Percentiles rank a stretch among this genome's conserved stretches.
These are phyloP conservation scores for Candida patagonica DNA, from an alignment of 805 yeast species.

Conservation along the genomic window DNA sequence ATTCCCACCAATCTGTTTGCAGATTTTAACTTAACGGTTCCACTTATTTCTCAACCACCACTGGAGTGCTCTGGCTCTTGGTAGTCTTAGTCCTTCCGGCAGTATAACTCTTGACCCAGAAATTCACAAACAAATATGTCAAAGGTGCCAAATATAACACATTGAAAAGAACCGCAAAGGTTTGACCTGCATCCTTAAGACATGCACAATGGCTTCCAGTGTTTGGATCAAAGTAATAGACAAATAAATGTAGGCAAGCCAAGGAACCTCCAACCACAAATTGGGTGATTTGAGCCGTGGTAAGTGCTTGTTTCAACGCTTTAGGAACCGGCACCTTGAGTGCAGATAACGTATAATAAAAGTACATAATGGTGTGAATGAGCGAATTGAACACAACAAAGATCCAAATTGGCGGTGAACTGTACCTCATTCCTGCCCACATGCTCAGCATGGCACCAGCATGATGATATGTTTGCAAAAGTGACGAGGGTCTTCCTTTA, in stretches of 20 bases:
- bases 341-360: conserved; percentile 54
- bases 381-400: conserved; percentile 74
- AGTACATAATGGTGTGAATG: conserved; percentile 67
- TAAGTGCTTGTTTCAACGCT: conserved; percentile 47
- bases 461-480: conserved; percentile 67
- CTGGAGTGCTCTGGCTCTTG: too few species aligned
- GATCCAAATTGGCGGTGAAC: conserved; percentile 71
- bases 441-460: conserved; percentile 73
- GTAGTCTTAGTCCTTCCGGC: background rate
- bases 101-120: conserved; percentile 41
- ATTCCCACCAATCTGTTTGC: too few species aligned
- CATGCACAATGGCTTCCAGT: conserved; percentile 39
- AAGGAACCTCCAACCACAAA: conserved; percentile 60
- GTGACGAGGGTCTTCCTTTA: conserved; percentile 57
- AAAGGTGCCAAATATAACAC: conserved; percentile 59
- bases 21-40: too few species aligned
- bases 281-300: conserved; percentile 60
- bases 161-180: conserved; percentile 52
- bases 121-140: conserved; percentile 55
- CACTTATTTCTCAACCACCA: too few species aligned
- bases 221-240: conserved; percentile 44
- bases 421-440: conserved; percentile 69
- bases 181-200: conserved; percentile 48
- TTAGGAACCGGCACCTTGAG: conserved; percentile 50
- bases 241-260: conserved; percentile 55